These are phyloP conservation scores for Dryas alaskensis DNA, from an alignment of 306 rosid species.

Conservation along the genomic window DNA sequence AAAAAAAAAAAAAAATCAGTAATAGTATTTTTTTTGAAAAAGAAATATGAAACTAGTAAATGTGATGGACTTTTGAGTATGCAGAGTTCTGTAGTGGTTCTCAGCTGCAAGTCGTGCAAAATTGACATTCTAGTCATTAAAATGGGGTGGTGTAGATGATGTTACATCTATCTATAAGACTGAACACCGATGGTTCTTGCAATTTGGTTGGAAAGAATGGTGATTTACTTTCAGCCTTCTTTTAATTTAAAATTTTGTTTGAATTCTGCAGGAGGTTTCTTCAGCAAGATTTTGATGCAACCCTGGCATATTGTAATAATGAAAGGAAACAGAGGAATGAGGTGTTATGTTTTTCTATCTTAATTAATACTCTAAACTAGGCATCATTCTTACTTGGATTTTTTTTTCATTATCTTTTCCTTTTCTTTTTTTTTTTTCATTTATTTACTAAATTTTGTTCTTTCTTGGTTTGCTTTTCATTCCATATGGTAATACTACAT, in stretches of 20 bases:
- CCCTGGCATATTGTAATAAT: conserved; percentile 78
- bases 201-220: neutral
- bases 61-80: neutral
- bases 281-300: conserved; percentile 95
- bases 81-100: neutral
- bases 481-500: neutral
- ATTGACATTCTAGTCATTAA: neutral
- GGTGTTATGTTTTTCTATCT: conserved; percentile 43
- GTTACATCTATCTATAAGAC: neutral
- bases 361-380: neutral
- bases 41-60: neutral
- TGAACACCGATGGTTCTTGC: neutral
- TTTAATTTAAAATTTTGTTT: neutral
- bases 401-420: neutral
- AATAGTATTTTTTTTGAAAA: no score
- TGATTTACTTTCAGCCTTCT: neutral
- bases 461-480: neutral
- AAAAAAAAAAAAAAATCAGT: no score
- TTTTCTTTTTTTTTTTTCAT: no score
- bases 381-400: neutral
- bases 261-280: conserved; percentile 77
- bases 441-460: neutral
- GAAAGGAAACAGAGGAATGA: conserved; percentile 93
- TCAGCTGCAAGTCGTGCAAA: neutral
- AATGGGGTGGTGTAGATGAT: neutral